Base-by-base conservation (phyloP, 495 filamentous ascomycete genomes). In the Hyaloscypha hepaticicola region DNA sequence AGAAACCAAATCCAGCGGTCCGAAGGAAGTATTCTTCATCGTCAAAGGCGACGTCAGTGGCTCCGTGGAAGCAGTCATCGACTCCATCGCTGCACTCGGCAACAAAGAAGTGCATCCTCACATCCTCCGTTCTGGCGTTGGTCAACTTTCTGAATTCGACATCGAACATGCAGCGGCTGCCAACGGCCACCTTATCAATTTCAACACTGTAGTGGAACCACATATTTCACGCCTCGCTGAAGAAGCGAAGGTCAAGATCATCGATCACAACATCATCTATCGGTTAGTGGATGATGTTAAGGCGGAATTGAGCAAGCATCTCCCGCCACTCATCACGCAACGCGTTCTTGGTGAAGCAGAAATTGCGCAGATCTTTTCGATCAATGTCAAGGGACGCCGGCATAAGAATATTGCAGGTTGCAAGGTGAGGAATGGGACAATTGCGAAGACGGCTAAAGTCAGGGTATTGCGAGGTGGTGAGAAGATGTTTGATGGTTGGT, bases 191-290 rank as follows among this genome's bases (percentile, higher is more conserved):
- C 81, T 99, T 61, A 79, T 99, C 71, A 89, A 88, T 70, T 99
- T 99, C 84, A 97, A 97, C 75, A 88, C 85, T 63, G 69, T 80
- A 7, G 80, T 91, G 21, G 87, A 92, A 12, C 82, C 85, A 2
- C 75, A 86, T 62, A 90, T 97, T 65, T 76, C 79, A 38, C 82
- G 83, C 8, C 77, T 89, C 71, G 95, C 95, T 1, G 87, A 90
- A 64, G 72, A 77, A 1, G 78, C 81, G 55, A 85, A 87, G 11
- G 93, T 99, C 34, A 78, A 75, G 49, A 88, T 99, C 25, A 70
- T 97, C 67, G 87, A 96, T 58, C 87, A 94, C 72, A 97, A 89
- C 66, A 85, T 99, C 69, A 99, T 99, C 68, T 98, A 99, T 74
- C 87, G 89, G 61, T 80, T 98, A 11, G 85, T 91, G 11, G 93